phyloP scores from a whole-genome alignment of 2,329 filamentous ascomycete genomes.

The Colletotrichum horii region DNA sequence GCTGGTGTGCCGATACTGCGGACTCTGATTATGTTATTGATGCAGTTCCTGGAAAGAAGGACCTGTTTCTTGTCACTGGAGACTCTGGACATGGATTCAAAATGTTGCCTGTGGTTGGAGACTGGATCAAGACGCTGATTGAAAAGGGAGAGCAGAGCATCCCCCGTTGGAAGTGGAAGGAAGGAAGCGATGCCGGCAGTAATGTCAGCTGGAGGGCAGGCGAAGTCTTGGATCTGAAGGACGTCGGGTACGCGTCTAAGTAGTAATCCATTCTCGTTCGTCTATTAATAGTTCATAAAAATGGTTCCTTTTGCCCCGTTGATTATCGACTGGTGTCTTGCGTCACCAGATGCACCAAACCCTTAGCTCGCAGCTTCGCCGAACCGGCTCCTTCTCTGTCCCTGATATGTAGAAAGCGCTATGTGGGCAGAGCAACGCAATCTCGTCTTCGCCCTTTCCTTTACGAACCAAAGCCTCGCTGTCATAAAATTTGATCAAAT shows the following conservation, averaged over 20 bases:
- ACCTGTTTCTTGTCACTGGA: conserved; percentile 56
- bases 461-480: conserved; percentile 4
- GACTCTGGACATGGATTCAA: conserved; percentile 69
- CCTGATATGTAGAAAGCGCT: not conserved
- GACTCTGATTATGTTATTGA: conserved; percentile 68
- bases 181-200: conserved; percentile 25
- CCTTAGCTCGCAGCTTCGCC: not conserved
- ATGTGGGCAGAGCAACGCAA: not conserved
- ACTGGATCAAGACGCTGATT: conserved; percentile 54
- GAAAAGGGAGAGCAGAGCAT: conserved; percentile 46
- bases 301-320: not conserved
- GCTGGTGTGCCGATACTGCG: conserved; percentile 67
- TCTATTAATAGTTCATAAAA: not conserved
- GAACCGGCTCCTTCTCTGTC: not conserved
- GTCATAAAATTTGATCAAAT: conserved; percentile 1
- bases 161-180: conserved; percentile 58
- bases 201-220: conserved; percentile 40
- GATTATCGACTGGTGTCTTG: not conserved
- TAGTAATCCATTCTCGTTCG: not conserved
- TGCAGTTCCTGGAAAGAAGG: conserved; percentile 54
- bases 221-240: conserved; percentile 27
- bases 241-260: not conserved
- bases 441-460: not conserved
- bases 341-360: conserved; percentile 7
- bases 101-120: conserved; percentile 62